phyloP scores from a whole-genome alignment of 495 filamentous ascomycete genomes.

The Penicillium maclennaniae region DNA sequence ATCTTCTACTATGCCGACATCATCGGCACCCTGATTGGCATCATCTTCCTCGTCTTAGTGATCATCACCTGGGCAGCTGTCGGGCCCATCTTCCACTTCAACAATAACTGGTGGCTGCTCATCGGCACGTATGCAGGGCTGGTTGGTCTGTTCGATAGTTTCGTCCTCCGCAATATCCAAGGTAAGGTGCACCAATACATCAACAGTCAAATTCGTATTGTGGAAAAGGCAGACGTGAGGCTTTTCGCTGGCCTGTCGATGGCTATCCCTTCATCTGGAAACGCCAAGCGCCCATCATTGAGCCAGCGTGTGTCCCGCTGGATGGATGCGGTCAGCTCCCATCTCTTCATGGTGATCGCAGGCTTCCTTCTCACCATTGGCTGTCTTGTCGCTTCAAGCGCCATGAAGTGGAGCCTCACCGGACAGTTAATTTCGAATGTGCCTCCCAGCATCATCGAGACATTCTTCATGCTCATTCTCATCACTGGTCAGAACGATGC shows the following conservation, averaged over 20 bases:
- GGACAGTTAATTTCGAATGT: slow-evolving; percentile 41
- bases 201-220: slow-evolving; percentile 19
- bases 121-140: slow-evolving; percentile 43
- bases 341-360: slow-evolving; percentile 21
- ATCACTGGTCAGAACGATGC: slow-evolving; percentile 35
- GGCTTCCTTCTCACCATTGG: slow-evolving; percentile 25
- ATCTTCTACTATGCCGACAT: slow-evolving; percentile 36
- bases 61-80: slow-evolving; percentile 29
- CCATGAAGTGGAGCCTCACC: slow-evolving; percentile 34
- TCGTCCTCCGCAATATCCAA: slow-evolving; percentile 38
- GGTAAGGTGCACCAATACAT: slow-evolving; percentile 25
- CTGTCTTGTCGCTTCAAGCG: slow-evolving; percentile 27
- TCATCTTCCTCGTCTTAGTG: slow-evolving; percentile 27
- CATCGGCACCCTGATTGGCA: slow-evolving; percentile 33
- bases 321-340: slow-evolving; percentile 23
- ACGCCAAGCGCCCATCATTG: slow-evolving; percentile 3
- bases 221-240: slow-evolving; percentile 16
- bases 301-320: slow-evolving; percentile 18
- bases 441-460: slow-evolving; percentile 38
- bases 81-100: slow-evolving; percentile 28
- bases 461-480: slow-evolving; percentile 38
- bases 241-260: slow-evolving; percentile 18
- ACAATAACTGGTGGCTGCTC: slow-evolving; percentile 38
- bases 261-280: slow-evolving; percentile 1
- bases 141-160: slow-evolving; percentile 36